phyloP scores from a whole-genome alignment of 139 green algal species.

The Gonium pectorale region DNA sequence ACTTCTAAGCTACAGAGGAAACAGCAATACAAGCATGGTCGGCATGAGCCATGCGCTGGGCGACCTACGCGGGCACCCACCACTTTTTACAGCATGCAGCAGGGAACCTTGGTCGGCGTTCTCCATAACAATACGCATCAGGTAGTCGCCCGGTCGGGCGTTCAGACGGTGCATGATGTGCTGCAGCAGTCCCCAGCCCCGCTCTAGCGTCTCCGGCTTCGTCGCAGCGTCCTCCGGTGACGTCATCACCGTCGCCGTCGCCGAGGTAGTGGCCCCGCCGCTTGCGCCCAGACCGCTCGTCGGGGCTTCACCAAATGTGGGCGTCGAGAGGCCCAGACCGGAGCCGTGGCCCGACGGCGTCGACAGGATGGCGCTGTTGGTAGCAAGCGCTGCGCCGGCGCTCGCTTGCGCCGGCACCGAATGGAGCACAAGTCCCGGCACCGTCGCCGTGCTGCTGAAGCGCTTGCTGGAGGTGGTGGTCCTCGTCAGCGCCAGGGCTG shows the following conservation, averaged over 20 bases:
- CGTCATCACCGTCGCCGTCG: background rate
- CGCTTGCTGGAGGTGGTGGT: slow-evolving; percentile 10
- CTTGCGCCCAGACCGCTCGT: background rate
- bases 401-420: too few species aligned
- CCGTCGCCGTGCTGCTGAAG: background rate
- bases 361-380: background rate
- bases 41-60: too few species aligned
- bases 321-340: background rate
- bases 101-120: slow-evolving; percentile 30
- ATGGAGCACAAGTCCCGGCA: background rate
- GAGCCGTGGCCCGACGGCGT: slow-evolving; percentile 4
- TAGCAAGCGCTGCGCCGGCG: too few species aligned
- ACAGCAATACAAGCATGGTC: too few species aligned
- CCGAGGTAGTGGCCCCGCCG: background rate
- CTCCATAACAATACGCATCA: slow-evolving; percentile 36
- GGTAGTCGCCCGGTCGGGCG: slow-evolving; percentile 13
- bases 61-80: background rate
- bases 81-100: background rate
- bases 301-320: background rate
- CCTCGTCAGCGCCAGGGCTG: background rate
- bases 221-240: background rate
- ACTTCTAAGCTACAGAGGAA: too few species aligned
- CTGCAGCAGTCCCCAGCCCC: slow-evolving; percentile 26
- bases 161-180: slow-evolving; percentile 23
- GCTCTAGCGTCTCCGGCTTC: slow-evolving; percentile 7